Base-by-base conservation (phyloP, 768 basidiomycete species). In the Lyophyllum atratum region DNA sequence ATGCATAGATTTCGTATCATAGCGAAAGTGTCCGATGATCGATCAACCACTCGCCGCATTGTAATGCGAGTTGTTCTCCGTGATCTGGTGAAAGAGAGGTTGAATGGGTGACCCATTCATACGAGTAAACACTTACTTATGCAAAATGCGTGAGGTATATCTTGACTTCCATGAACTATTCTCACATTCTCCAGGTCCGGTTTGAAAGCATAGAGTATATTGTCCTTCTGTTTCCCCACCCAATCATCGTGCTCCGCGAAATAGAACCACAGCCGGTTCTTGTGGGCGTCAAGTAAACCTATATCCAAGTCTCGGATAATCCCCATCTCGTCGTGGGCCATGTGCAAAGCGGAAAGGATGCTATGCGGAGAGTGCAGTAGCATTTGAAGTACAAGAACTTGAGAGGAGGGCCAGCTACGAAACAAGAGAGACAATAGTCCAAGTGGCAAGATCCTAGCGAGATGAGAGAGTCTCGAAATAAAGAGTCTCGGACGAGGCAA, bases 101-200 rank as follows among this genome's bases (percentile, higher is more conserved):
- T 55, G 4, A 51, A 43, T n/a, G 39, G n/a, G 53, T 26, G 34
- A 5, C 34, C 8, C 12, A 15, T 15, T 37, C 33, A n/a, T n/a
- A 17, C 26, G 39, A 22, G n/a, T 9, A 25, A 1, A 47, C 15
- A 75, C 86, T 65, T 60, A 90, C 87, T 82, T 49, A 92, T 83
- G 66, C 85, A 90, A 66, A 91, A 92, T 15, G 85, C 84, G 67
- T 92, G 90, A 2, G 86, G 87, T 34, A 89, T 76, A 29, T 76
- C 77, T 6, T 72, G 64, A 5, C 68, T 69, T 3, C 76, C 83
- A 61, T 80, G 76, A 24, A 79, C 76, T 28, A 84, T 70, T 58
- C 67, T 76, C 29, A 60, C 64, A 42, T 66, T 66, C 22, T 57
- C 68, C 43, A 54, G 54, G 28, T 76, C 69, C 4, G 72, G 70